Percentiles rank a stretch among this genome's conserved stretches.
These are phyloP conservation scores for Asterophora parasitica DNA, from an alignment of 768 basidiomycete genomes.

Conservation along the genomic window DNA sequence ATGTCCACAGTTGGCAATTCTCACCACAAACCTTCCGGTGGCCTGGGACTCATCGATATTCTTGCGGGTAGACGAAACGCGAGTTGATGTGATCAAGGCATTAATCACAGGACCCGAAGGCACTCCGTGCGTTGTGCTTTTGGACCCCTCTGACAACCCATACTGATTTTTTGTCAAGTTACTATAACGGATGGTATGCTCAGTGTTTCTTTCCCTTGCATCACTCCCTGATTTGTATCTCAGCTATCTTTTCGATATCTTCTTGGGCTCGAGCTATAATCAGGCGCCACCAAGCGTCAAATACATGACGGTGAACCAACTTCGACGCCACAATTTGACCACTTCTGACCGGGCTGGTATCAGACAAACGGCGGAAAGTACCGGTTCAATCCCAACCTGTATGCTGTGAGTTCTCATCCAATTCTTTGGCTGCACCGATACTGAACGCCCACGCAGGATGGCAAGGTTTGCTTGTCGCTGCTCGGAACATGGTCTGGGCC, in stretches of 20 bases:
- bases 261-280: slow-evolving; percentile 87
- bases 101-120: slow-evolving; percentile 90
- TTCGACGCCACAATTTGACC: neutral
- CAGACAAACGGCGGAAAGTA: slow-evolving; percentile 86
- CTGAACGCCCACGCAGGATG: slow-evolving; percentile 49
- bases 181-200: slow-evolving; percentile 85
- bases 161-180: slow-evolving; percentile 37
- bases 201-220: neutral
- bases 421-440: neutral
- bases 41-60: slow-evolving; percentile 95
- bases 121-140: slow-evolving; percentile 68
- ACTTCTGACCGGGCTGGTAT: slow-evolving; percentile 1
- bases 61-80: slow-evolving; percentile 85
- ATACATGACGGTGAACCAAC: slow-evolving; percentile 53
- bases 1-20: slow-evolving; percentile 71
- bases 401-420: slow-evolving; percentile 53
- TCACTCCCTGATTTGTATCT: neutral
- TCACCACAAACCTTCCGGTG: slow-evolving; percentile 91
- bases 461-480: slow-evolving; percentile 90
- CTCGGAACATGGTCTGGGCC: slow-evolving; percentile 93
- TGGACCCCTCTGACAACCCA: neutral
- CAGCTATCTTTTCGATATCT: slow-evolving; percentile 76
- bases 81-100: slow-evolving; percentile 91
- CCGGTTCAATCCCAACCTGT: slow-evolving; percentile 93
- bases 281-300: slow-evolving; percentile 71